Conservation (phyloP, 129 eudicot genomes). For the Arctium lappa region DNA sequence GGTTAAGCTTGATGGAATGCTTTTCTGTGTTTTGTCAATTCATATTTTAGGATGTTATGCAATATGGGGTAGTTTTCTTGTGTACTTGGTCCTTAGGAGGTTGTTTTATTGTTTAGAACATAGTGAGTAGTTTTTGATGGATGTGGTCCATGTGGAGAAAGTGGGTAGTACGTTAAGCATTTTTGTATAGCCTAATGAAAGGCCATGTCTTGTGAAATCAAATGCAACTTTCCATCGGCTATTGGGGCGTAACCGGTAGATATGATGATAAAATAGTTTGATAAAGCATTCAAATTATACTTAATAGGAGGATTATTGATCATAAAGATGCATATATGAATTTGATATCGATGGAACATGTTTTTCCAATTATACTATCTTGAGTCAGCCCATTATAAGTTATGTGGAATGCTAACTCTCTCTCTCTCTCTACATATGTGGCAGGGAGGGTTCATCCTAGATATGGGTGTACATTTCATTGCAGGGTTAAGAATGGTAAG, state of each 20-base stretch:
- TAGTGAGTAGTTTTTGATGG: not conserved
- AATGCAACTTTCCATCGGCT: not conserved
- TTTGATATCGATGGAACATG: not conserved
- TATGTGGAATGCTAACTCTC: slow-evolving; percentile 4
- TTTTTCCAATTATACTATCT: not conserved
- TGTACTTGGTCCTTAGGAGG: not conserved
- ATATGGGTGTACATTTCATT: slow-evolving; percentile 97
- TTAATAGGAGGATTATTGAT: not conserved
- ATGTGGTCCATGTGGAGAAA: not conserved
- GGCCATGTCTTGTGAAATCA: not conserved
- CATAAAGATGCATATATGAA: not conserved
- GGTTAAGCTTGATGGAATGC: not conserved
- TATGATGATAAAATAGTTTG: not conserved
- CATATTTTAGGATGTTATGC: not conserved
- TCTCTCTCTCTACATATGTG: slow-evolving; percentile 7
- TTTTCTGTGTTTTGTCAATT: not conserved
- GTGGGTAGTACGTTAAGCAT: not conserved
- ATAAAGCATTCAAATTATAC: not conserved
- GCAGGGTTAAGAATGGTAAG: slow-evolving; percentile 96
- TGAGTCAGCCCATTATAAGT: not conserved
- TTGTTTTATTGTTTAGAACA: not conserved
- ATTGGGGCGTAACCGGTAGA: not conserved
- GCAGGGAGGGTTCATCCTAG: slow-evolving; percentile 99
- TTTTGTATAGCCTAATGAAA: not conserved
- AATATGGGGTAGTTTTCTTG: not conserved